Evolutionary conservation across 2,329 filamentous ascomycete species (phyloP).

Genomic region (Alternaria hordeiaustralica): DNA sequence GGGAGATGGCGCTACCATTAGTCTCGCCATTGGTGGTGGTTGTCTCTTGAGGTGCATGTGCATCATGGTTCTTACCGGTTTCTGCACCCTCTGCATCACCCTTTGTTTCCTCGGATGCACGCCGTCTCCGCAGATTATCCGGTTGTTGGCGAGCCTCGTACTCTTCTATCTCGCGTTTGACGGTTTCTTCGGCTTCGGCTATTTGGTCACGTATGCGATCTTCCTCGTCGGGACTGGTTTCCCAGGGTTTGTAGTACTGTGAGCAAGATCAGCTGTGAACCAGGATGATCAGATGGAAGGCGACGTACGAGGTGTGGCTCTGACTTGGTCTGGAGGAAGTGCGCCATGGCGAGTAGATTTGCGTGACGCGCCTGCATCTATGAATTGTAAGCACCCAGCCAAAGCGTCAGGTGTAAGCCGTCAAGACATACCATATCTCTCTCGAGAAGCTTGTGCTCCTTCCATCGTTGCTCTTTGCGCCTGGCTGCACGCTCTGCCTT

Average conservation of each 20-base stretch:
- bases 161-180: constrained; percentile 69
- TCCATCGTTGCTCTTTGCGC: constrained; percentile 65
- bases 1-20: constrained; percentile 29
- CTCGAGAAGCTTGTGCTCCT: constrained; percentile 77
- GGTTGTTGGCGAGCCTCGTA: constrained; percentile 59
- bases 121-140: constrained; percentile 30
- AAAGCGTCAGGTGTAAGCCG: neutral
- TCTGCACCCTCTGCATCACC: constrained; percentile 22
- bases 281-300: neutral
- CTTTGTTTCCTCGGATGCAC: constrained; percentile 18
- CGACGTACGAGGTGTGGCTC: constrained; percentile 75
- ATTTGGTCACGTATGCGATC: constrained; percentile 74
- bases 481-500: constrained; percentile 70
- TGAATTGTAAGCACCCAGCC: constrained; percentile 22
- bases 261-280: constrained; percentile 23
- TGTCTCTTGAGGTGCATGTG: constrained; percentile 25
- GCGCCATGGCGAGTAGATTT: constrained; percentile 73
- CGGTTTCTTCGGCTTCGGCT: constrained; percentile 65
- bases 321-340: constrained; percentile 73
- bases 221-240: constrained; percentile 72
- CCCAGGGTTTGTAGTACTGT: constrained; percentile 88
- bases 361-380: constrained; percentile 78
- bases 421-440: constrained; percentile 69
- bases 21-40: constrained; percentile 31
- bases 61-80: constrained; percentile 35